These are phyloP conservation scores for Suhomyces bolitotheri DNA, from an alignment of 1,139 yeast genomes.

Conservation along the genomic window DNA sequence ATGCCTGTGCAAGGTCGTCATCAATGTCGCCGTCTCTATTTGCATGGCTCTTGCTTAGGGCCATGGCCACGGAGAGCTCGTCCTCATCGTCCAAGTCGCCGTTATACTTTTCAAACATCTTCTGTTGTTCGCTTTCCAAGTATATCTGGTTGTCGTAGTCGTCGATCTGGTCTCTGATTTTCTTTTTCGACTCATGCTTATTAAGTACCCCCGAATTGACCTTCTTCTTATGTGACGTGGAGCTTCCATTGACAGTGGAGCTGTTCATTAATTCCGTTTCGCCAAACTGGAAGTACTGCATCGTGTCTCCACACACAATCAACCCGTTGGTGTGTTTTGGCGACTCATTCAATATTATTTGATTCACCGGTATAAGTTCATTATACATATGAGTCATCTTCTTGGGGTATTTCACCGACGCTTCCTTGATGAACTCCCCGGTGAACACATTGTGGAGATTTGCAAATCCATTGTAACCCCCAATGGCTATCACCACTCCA, in stretches of 20 bases:
- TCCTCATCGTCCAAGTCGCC: constrained; percentile 42
- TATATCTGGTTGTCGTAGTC: constrained; percentile 32
- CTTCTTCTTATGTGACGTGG: constrained; percentile 19
- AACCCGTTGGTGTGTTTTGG: constrained; percentile 51
- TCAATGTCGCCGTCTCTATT: constrained; percentile 16
- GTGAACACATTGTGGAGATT: constrained; percentile 63
- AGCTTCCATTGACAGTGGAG: constrained; percentile 9
- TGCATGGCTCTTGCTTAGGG: constrained; percentile 45
- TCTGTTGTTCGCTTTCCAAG: constrained; percentile 18
- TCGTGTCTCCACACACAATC: constrained; percentile 53
- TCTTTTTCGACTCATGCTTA: constrained; percentile 23
- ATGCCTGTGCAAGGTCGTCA: constrained; percentile 27
- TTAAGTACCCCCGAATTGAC: constrained; percentile 19
- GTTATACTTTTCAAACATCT: constrained; percentile 47
- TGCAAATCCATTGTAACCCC: constrained; percentile 64
- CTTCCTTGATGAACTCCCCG: constrained; percentile 54
- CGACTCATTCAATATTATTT: constrained; percentile 45
- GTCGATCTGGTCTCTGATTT: constrained; percentile 37
- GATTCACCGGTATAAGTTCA: constrained; percentile 41
- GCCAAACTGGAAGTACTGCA: constrained; percentile 69
- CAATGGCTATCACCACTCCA: constrained; percentile 53
- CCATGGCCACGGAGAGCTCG: constrained; percentile 53
- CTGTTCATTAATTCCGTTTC: constrained; percentile 15
- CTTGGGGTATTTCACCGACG: constrained; percentile 48
- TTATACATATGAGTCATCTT: constrained; percentile 26